Evolutionary conservation across 1,284 basidiomycete genomes (phyloP).

Genomic region (Acaromyces ingoldii): DNA sequence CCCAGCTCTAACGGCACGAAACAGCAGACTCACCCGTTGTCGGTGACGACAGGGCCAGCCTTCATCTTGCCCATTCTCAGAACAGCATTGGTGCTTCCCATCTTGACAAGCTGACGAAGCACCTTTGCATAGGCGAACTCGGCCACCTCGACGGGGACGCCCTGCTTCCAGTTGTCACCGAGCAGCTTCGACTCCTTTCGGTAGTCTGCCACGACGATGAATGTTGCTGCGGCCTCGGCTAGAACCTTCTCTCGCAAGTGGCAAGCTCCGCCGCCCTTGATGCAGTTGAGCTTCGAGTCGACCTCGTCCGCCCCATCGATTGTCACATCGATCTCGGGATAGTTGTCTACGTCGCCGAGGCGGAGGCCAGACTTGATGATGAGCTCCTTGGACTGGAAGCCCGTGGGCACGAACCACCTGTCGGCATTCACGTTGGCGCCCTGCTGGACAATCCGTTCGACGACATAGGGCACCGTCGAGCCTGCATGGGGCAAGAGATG

Average conservation of each 20-base stretch:
- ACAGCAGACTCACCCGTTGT: slow-evolving; percentile 63
- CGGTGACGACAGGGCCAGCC: slow-evolving; percentile 88
- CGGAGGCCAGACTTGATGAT: slow-evolving; percentile 72
- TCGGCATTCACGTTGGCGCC: slow-evolving; percentile 69
- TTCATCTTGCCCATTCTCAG: slow-evolving; percentile 56
- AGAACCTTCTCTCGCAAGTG: slow-evolving; percentile 95
- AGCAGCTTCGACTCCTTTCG: slow-evolving; percentile 76
- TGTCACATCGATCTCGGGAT: slow-evolving; percentile 84
- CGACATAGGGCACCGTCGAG: slow-evolving; percentile 95
- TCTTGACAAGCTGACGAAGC: slow-evolving; percentile 30
- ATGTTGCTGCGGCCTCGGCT: slow-evolving; percentile 79
- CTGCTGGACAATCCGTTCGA: slow-evolving; percentile 86
- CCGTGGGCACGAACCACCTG: slow-evolving; percentile 54
- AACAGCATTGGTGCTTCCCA: slow-evolving; percentile 37
- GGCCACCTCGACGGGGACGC: slow-evolving; percentile 91
- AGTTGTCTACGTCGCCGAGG: slow-evolving; percentile 71
- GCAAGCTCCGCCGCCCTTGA: slow-evolving; percentile 97
- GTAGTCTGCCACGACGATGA: slow-evolving; percentile 91
- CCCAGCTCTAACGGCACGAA: background rate
- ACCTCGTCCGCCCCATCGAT: slow-evolving; percentile 98
- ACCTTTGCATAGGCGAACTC: slow-evolving; percentile 89
- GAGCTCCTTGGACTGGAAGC: slow-evolving; percentile 93
- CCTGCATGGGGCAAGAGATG: slow-evolving; percentile 54
- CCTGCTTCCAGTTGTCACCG: slow-evolving; percentile 76
- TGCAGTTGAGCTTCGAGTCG: slow-evolving; percentile 79